Percentiles rank a stretch among this genome's conserved stretches.
Conservation (phyloP, 2,329 filamentous ascomycete species). For the Fusarium sp. region DNA sequence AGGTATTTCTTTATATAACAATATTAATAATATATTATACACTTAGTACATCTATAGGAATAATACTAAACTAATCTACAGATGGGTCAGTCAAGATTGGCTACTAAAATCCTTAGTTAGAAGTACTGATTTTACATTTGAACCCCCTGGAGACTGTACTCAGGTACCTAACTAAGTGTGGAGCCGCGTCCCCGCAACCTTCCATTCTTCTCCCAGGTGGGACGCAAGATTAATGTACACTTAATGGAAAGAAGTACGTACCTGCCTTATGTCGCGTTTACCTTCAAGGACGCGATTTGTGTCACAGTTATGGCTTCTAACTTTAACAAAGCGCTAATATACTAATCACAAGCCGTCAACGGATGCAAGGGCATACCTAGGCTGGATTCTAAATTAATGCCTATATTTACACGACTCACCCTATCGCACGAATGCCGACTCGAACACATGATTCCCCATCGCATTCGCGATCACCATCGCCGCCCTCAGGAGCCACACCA, state of each 20-base stretch:
- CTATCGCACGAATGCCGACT: constrained; percentile 40
- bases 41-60: no score
- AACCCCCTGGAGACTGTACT: no score
- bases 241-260: constrained; percentile 14
- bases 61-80: no score
- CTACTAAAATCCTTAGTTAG: no score
- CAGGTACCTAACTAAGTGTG: no score
- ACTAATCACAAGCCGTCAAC: background rate
- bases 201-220: no score
- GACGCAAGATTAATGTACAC: background rate
- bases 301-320: background rate
- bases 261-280: background rate
- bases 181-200: no score
- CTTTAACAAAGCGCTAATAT: background rate
- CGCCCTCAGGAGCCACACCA: constrained; percentile 27
- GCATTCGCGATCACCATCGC: constrained; percentile 35
- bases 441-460: constrained; percentile 36
- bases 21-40: no score
- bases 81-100: no score
- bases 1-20: no score
- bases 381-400: background rate
- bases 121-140: no score
- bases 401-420: background rate
- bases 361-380: background rate
- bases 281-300: background rate